Evolutionary conservation across 805 yeast genomes (phyloP).

Genomic region (Pichia deserticola): DNA sequence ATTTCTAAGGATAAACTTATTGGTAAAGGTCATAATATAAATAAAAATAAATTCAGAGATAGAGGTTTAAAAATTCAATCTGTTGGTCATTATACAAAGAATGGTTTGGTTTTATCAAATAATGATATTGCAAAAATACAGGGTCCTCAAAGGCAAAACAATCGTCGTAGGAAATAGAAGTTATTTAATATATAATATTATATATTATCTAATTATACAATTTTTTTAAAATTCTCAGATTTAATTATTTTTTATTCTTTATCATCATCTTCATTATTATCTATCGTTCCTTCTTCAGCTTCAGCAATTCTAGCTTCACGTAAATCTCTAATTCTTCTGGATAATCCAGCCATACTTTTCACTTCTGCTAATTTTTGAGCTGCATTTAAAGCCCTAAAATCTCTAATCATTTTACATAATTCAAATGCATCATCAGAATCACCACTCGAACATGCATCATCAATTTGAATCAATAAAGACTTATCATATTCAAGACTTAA

Average conservation of each 20-base stretch:
- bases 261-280: neutral
- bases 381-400: conserved; percentile 69
- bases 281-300: neutral
- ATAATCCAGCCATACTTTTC: conserved; percentile 44
- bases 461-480: conserved; percentile 69
- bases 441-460: conserved; percentile 61
- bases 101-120: conserved; percentile 68
- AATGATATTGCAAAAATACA: conserved; percentile 50
- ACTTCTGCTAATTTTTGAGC: conserved; percentile 82
- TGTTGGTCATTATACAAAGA: conserved; percentile 70
- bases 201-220: too few relatives aligned
- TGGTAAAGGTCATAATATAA: conserved; percentile 36
- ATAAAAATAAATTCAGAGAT: conserved; percentile 41
- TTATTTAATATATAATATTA: too few relatives aligned
- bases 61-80: conserved; percentile 72
- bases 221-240: too few relatives aligned
- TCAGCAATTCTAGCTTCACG: conserved; percentile 40
- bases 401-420: conserved; percentile 59
- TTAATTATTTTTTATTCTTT: neutral
- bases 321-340: conserved; percentile 45
- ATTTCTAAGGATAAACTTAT: conserved; percentile 44
- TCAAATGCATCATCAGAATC: conserved; percentile 60
- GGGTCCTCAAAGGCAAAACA: conserved; percentile 1
- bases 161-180: neutral
- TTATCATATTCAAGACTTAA: conserved; percentile 62